Conservation (phyloP, 441 rosid species). For the Euphorbia schlechtendalii region DNA sequence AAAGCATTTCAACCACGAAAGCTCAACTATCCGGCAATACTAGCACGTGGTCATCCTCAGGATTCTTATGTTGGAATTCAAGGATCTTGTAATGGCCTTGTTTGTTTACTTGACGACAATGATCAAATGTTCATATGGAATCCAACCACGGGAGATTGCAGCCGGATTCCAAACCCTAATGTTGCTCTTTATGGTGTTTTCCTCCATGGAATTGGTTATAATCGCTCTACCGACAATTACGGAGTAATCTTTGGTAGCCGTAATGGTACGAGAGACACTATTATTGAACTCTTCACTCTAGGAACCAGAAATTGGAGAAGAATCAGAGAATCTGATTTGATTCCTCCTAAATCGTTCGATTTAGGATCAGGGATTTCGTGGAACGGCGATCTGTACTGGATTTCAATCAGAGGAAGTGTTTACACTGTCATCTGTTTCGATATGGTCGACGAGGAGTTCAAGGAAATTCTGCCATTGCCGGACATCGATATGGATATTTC, state of each 20-base stretch:
- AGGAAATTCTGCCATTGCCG: slow-evolving; percentile 7
- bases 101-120: neutral
- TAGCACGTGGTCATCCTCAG: neutral
- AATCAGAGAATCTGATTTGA: neutral
- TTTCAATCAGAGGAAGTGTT: neutral
- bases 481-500: neutral
- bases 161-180: slow-evolving; percentile 7
- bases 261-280: neutral
- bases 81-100: slow-evolving; percentile 13
- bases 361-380: slow-evolving; percentile 5
- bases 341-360: neutral
- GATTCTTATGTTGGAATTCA: neutral
- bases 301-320: slow-evolving; percentile 10
- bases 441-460: slow-evolving; percentile 14
- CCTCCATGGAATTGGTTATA: slow-evolving; percentile 12
- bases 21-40: neutral
- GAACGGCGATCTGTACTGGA: slow-evolving; percentile 14
- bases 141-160: slow-evolving; percentile 7
- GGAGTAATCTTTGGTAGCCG: neutral
- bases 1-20: neutral
- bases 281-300: slow-evolving; percentile 8
- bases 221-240: slow-evolving; percentile 6
- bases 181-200: neutral
- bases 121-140: slow-evolving; percentile 13
- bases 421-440: slow-evolving; percentile 7